Conservation (phyloP, 2,329 filamentous ascomycete genomes). For the Aspergillus pseudoviridinutans region DNA sequence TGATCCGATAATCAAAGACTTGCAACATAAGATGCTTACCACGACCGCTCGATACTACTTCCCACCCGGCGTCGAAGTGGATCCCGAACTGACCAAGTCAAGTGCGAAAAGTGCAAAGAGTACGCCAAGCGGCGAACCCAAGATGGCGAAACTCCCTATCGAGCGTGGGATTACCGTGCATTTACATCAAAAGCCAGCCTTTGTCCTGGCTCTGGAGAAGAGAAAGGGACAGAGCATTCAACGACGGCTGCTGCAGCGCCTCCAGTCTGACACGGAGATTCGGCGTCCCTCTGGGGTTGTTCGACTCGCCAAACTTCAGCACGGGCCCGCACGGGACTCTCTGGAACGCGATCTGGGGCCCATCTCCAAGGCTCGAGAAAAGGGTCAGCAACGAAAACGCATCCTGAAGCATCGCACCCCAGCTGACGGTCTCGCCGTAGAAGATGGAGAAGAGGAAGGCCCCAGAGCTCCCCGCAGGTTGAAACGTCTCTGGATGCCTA, state of each 20-base stretch:
- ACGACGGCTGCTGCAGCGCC: conserved; percentile 18
- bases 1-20: conserved; percentile 43
- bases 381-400: neutral
- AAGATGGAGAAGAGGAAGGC: neutral
- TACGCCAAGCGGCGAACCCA: conserved; percentile 7
- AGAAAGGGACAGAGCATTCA: conserved; percentile 24
- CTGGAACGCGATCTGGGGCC: conserved; percentile 20
- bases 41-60: conserved; percentile 42
- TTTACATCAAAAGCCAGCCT: conserved; percentile 34
- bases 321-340: conserved; percentile 12
- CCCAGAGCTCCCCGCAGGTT: conserved; percentile 10
- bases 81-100: conserved; percentile 31
- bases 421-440: neutral
- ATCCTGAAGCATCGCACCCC: neutral
- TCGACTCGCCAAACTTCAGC: conserved; percentile 30
- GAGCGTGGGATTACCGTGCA: conserved; percentile 32
- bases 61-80: conserved; percentile 40
- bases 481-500: conserved; percentile 19
- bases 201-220: conserved; percentile 25
- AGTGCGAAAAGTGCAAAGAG: conserved; percentile 9
- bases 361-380: conserved; percentile 15
- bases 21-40: conserved; percentile 50
- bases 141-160: conserved; percentile 23
- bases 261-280: conserved; percentile 11
- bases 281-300: conserved; percentile 13